A percentile compares a stretch with the other conserved stretches of the same genome.
These are phyloP conservation scores for Neofusicoccum laricinum DNA, from an alignment of 2,329 filamentous ascomycete species.

Conservation along the genomic window DNA sequence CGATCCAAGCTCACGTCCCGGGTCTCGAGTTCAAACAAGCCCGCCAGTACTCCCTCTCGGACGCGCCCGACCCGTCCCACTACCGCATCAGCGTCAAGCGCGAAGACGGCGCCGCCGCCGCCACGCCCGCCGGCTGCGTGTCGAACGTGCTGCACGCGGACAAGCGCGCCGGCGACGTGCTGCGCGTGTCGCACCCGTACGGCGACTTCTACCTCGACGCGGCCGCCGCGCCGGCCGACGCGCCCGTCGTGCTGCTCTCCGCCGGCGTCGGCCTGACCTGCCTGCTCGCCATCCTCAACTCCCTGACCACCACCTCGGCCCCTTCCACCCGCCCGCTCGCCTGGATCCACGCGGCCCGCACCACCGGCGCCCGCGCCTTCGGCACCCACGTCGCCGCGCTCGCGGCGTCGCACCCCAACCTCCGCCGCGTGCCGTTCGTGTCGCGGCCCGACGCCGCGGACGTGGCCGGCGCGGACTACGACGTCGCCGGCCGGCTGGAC, in stretches of 20 bases:
- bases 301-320: conserved; percentile 34
- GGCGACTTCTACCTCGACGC: conserved; percentile 61
- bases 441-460: conserved; percentile 47
- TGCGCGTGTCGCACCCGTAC: conserved; percentile 65
- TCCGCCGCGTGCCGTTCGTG: conserved; percentile 58
- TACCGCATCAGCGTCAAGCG: conserved; percentile 72
- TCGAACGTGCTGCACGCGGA: conserved; percentile 67
- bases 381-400: conserved; percentile 47
- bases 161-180: conserved; percentile 58
- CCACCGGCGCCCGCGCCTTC: conserved; percentile 55
- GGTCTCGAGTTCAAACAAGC: conserved; percentile 58
- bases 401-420: conserved; percentile 44
- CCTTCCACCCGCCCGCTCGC: conserved; percentile 47
- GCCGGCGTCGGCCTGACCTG: conserved; percentile 69
- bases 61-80: conserved; percentile 58
- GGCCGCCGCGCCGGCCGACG: neutral
- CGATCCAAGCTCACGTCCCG: conserved; percentile 58
- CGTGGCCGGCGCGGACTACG: conserved; percentile 54
- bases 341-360: conserved; percentile 62
- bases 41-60: conserved; percentile 71
- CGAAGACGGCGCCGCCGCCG: conserved; percentile 43
- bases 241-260: conserved; percentile 63
- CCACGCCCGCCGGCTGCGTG: conserved; percentile 60
- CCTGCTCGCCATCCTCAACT: conserved; percentile 63
- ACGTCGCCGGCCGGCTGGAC: conserved; percentile 58